Percentiles rank a stretch among this genome's conserved stretches.
These are phyloP conservation scores for Pinguiococcus pyrenoidosus DNA, from an alignment of 108 stramenopile species.

Conservation along the genomic window DNA sequence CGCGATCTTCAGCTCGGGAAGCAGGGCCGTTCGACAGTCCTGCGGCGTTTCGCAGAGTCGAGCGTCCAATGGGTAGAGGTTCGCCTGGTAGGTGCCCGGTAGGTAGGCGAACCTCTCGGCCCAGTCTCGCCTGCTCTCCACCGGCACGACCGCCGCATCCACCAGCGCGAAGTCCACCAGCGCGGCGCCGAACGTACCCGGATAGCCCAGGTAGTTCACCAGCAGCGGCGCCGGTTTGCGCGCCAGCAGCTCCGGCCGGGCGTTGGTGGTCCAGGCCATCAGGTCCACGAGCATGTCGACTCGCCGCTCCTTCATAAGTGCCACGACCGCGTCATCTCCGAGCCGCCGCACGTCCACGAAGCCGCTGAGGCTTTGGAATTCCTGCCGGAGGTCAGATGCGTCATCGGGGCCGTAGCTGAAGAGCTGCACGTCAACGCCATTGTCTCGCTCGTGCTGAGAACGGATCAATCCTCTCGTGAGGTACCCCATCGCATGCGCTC, in stretches of 20 bases:
- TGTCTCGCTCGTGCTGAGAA: constrained; percentile 9
- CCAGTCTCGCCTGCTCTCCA: constrained; percentile 1
- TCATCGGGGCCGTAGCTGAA: constrained; percentile 32
- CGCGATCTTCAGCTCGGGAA: neutral
- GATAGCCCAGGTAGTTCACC: constrained; percentile 40
- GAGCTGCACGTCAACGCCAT: neutral
- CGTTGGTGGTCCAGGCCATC: constrained; percentile 35
- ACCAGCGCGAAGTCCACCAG: constrained; percentile 13
- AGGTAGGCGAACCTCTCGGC: constrained; percentile 29
- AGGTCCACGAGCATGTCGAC: constrained; percentile 37
- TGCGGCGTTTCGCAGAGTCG: neutral
- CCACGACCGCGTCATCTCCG: neutral
- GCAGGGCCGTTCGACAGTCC: neutral
- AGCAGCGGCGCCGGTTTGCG: constrained; percentile 18
- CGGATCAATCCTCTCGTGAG: constrained; percentile 29
- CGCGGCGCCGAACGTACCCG: constrained; percentile 26
- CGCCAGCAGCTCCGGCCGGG: constrained; percentile 23
- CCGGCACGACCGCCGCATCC: constrained; percentile 14
- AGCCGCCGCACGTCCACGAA: constrained; percentile 20
- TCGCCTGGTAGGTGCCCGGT: constrained; percentile 28
- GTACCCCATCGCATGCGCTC: constrained; percentile 40
- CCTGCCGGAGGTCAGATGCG: neutral
- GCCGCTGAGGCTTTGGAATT: constrained; percentile 6
- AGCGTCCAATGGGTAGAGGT: constrained; percentile 13
- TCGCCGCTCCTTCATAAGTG: neutral